Evolutionary conservation across 306 rosid genomes (phyloP), one percentile per base, ranked within the genome.

Genomic region (Quercus engelmannii): DNA sequence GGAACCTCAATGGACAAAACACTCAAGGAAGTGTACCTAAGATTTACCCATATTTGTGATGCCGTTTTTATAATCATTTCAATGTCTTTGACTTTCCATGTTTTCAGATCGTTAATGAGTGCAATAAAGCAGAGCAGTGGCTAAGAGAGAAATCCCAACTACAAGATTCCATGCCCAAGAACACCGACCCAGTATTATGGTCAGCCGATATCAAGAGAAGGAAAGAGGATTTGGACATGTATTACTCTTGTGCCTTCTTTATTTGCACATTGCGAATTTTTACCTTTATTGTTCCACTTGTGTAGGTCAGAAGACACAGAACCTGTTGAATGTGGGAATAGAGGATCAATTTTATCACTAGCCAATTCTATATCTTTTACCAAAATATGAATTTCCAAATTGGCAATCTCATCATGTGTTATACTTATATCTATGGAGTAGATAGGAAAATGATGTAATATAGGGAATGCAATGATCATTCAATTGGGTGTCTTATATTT

Each of bases 51-150:
- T 41, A 41, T 38, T 38, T 26, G 12, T 7, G 51, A 3, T 73
- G 25, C 41, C 72, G 18, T 78, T 62, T 43, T 58, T 61, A 52
- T 71, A 19, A 52, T 79, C 15, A 62, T 80, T 55, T 59, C 74
- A 56, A 19, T 71, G 38, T 59, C 28, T 71, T 65, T 64, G 38
- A 52, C 6, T 57, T 74, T 55, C 12, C 26, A 28, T 67, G 73
- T 58, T 83, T 67, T 69, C 88, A 89, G 93, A 79, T 89, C 51
- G 35, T 71, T 41, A 85, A 76, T n/a, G 92, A 91, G 82, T 90
- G 93, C 88, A 73, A 81, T 65, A 87, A 84, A 78, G 90, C 80
- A 33, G 91, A 93, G 82, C 90, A 88, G 74, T 96, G 98, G 98
- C 84, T 93, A n/a, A 58, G 25, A 41, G 97, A 93, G 84, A 91